Percentiles rank a stretch among this genome's conserved stretches.
Conservation (phyloP, 306 rosid species). For the Acacia confusa region DNA sequence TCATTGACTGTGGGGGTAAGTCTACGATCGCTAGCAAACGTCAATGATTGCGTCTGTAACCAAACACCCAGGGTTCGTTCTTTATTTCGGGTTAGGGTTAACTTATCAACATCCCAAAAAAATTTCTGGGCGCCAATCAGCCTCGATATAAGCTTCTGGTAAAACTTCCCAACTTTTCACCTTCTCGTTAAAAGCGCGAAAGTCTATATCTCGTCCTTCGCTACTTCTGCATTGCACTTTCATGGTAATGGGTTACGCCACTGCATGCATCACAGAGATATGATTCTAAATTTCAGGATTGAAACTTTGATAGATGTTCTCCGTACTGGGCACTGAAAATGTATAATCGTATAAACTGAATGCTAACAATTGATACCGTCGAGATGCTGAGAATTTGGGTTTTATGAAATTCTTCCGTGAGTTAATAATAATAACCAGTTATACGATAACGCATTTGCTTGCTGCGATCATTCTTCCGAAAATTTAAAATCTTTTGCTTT, state of each 20-base stretch:
- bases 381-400: conserved; percentile 2
- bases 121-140: conserved; percentile 45
- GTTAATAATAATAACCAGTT: background rate
- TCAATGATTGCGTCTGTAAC: background rate
- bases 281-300: background rate
- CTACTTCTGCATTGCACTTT: background rate
- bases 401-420: background rate
- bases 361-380: background rate
- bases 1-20: no score
- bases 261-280: background rate
- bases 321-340: background rate
- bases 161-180: background rate
- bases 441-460: background rate
- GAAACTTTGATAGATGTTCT: background rate
- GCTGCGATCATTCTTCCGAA: background rate
- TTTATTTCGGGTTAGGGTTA: conserved; percentile 75
- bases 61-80: conserved; percentile 37
- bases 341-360: background rate
- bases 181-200: background rate
- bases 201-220: background rate
- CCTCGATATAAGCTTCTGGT: conserved; percentile 26
- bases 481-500: background rate
- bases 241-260: background rate
- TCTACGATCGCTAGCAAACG: background rate
- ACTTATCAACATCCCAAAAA: conserved; percentile 33